phyloP scores from a whole-genome alignment of 805 yeast species.

The Ogataea methanolica region DNA sequence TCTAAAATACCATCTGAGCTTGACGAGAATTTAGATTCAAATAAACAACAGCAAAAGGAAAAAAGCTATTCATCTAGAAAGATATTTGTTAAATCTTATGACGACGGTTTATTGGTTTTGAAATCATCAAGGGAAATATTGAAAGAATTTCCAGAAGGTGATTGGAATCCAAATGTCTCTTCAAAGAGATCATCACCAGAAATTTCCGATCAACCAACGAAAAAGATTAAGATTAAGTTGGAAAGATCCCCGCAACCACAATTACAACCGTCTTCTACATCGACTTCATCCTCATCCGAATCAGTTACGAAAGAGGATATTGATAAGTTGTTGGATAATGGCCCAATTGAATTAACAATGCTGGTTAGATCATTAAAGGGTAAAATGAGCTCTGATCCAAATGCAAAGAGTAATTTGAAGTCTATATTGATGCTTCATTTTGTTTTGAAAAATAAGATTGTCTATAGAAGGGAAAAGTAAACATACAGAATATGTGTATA shows the following conservation, averaged over 20 bases:
- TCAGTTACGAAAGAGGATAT: conserved; percentile 72
- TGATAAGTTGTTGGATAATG: conserved; percentile 51
- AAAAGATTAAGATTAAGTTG: conserved; percentile 25
- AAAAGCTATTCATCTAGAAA: conserved; percentile 5
- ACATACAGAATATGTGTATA: neutral
- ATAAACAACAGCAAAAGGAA: neutral
- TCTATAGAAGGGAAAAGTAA: conserved; percentile 16
- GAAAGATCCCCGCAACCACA: conserved; percentile 18
- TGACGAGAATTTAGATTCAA: conserved; percentile 20
- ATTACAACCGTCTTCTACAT: conserved; percentile 9
- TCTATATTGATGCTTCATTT: conserved; percentile 26
- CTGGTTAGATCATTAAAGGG: conserved; percentile 56
- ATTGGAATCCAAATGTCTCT: conserved; percentile 69
- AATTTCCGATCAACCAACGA: conserved; percentile 20
- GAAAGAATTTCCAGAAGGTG: conserved; percentile 67
- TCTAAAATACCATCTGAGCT: conserved; percentile 27
- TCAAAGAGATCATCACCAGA: conserved; percentile 23
- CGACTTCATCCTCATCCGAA: conserved; percentile 15
- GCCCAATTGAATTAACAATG: conserved; percentile 49
- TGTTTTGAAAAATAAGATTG: conserved; percentile 28
- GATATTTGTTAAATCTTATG: conserved; percentile 38
- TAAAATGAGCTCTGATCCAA: conserved; percentile 60
- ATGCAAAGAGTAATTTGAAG: conserved; percentile 58
- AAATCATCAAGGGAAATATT: conserved; percentile 61
- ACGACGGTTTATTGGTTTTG: conserved; percentile 54